These are phyloP conservation scores for Paracamarosporium sp. DNA, from an alignment of 2,329 filamentous ascomycete genomes.

Conservation along the genomic window DNA sequence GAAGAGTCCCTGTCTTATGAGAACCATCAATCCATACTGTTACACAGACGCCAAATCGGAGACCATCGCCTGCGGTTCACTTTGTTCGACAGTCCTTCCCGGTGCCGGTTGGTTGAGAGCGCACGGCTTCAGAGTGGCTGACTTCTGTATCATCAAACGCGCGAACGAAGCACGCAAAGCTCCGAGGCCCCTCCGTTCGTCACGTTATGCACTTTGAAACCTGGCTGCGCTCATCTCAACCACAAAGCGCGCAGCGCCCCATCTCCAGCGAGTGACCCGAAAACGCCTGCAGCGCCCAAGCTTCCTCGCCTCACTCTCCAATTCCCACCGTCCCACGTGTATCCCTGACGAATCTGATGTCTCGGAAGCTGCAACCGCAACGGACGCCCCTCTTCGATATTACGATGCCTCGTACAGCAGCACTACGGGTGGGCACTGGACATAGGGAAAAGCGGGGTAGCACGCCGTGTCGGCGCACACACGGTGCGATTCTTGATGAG, in stretches of 20 bases:
- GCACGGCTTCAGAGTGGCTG: background rate
- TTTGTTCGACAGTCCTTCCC: background rate
- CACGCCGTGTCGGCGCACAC: background rate
- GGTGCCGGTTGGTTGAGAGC: background rate
- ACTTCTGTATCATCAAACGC: slow-evolving; percentile 2
- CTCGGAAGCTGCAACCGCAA: background rate
- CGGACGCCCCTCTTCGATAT: background rate
- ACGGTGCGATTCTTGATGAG: slow-evolving; percentile 5
- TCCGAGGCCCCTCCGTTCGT: slow-evolving; percentile 4
- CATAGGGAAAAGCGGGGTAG: slow-evolving; percentile 14
- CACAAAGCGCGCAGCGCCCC: background rate
- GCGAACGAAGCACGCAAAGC: background rate
- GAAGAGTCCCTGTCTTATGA: background rate
- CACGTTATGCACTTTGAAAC: slow-evolving; percentile 4
- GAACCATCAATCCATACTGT: background rate
- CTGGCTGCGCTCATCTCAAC: background rate
- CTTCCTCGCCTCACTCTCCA: slow-evolving; percentile 5
- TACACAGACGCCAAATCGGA: background rate
- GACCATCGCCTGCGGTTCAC: background rate
- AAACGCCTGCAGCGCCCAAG: slow-evolving; percentile 5
- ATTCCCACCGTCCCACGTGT: background rate
- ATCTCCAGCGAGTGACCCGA: background rate
- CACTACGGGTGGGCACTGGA: slow-evolving; percentile 1
- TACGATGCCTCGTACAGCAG: slow-evolving; percentile 1
- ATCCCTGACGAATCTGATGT: background rate